Percentiles rank a stretch among this genome's conserved stretches.
These are phyloP conservation scores for Saccharomyces eubayanus DNA, from an alignment of 805 yeast species.

Conservation along the genomic window DNA sequence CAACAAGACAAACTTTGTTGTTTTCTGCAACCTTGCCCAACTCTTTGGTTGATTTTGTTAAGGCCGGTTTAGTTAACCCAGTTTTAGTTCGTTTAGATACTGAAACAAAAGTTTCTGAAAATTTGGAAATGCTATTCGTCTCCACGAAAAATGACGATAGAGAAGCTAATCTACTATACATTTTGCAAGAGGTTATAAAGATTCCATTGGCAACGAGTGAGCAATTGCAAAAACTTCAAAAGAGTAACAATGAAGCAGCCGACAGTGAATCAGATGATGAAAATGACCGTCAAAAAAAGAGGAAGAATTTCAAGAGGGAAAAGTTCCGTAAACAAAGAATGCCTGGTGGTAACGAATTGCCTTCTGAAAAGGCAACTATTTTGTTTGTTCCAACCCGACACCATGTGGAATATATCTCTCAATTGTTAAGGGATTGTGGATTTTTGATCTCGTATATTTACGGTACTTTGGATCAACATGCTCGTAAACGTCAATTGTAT, in stretches of 20 bases:
- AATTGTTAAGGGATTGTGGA: conserved; percentile 64
- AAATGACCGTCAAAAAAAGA: conserved; percentile 19
- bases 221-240: conserved; percentile 46
- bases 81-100: conserved; percentile 88
- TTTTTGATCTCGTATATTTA: conserved; percentile 84
- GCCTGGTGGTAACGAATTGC: conserved; percentile 76
- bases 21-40: conserved; percentile 94
- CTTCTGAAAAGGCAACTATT: conserved; percentile 80
- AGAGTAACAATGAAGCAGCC: conserved; percentile 39
- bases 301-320: conserved; percentile 32
- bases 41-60: conserved; percentile 89
- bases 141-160: conserved; percentile 76
- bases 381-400: conserved; percentile 95
- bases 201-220: conserved; percentile 74
- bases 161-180: conserved; percentile 71
- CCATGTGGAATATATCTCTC: conserved; percentile 86
- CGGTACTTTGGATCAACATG: conserved; percentile 91
- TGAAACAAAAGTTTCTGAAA: conserved; percentile 82
- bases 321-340: conserved; percentile 45
- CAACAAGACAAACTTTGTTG: conserved; percentile 75
- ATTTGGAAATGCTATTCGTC: conserved; percentile 82
- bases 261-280: conserved; percentile 42
- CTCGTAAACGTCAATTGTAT: conserved; percentile 80
- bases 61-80: conserved; percentile 91
- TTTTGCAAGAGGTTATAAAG: conserved; percentile 78